Conservation (phyloP, 352 stramenopile species). For the Pythium guiyangense region DNA sequence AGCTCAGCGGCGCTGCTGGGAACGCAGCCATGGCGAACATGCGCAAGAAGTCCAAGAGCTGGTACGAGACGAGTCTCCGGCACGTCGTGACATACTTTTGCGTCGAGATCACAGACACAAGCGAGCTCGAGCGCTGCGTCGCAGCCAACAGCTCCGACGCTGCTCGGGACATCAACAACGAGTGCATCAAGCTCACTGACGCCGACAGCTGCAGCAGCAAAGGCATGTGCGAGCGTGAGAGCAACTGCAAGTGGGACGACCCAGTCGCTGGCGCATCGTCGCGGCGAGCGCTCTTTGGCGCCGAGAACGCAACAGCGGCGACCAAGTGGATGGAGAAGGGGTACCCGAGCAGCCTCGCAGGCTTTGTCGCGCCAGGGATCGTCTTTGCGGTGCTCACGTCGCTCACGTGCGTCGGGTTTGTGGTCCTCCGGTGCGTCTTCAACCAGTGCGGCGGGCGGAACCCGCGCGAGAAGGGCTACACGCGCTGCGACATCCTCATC, state of each 20-base stretch:
- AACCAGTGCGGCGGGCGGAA: constrained; percentile 77
- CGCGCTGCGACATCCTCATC: constrained; percentile 70
- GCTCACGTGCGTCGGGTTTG: constrained; percentile 48
- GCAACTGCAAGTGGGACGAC: constrained; percentile 84
- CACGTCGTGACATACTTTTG: constrained; percentile 77
- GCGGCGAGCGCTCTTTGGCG: constrained; percentile 52
- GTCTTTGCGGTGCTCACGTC: constrained; percentile 66
- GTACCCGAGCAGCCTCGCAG: constrained; percentile 63
- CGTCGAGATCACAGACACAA: constrained; percentile 34
- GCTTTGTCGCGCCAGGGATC: constrained; percentile 66
- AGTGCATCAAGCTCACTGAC: constrained; percentile 51
- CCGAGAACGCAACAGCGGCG: constrained; percentile 44
- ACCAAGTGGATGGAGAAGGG: constrained; percentile 60
- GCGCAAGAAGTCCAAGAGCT: constrained; percentile 57
- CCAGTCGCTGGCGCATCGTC: constrained; percentile 27
- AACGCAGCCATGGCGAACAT: constrained; percentile 68
- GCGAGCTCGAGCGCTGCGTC: constrained; percentile 61
- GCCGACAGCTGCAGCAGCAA: constrained; percentile 46
- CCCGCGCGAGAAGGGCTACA: constrained; percentile 72
- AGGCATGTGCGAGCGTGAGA: constrained; percentile 61
- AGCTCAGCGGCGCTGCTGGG: constrained; percentile 47
- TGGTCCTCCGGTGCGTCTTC: constrained; percentile 72
- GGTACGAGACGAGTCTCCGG: constrained; percentile 64
- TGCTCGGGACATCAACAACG: constrained; percentile 40
- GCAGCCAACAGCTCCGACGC: constrained; percentile 35